A percentile compares a stretch with the other conserved stretches of the same genome.
These are phyloP conservation scores for Barnettozyma sp. DNA, from an alignment of 805 yeast genomes.

Conservation along the genomic window DNA sequence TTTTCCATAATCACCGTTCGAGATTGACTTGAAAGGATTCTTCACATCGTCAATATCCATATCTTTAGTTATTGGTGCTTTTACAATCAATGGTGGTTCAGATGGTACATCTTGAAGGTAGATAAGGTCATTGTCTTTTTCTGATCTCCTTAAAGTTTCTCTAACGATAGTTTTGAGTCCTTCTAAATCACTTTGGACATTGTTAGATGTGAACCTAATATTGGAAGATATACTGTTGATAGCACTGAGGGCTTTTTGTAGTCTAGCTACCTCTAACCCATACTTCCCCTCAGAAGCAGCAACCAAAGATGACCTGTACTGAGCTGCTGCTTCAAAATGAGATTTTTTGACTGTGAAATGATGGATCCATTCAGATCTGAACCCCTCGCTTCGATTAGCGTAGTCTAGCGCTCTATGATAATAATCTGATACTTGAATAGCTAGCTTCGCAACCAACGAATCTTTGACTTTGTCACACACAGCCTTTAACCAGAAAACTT, in stretches of 20 bases:
- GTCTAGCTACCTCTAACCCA: conserved; percentile 65
- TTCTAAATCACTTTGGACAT: conserved; percentile 44
- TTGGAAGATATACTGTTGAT: conserved; percentile 32
- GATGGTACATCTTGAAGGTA: conserved; percentile 62
- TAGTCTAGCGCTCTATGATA: conserved; percentile 42
- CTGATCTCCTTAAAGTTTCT: conserved; percentile 45
- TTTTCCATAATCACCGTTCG: conserved; percentile 19
- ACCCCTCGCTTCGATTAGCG: conserved; percentile 40
- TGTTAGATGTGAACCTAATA: conserved; percentile 35
- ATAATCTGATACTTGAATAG: conserved; percentile 53
- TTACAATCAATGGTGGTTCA: conserved; percentile 36
- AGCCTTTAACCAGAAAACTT: conserved; percentile 76
- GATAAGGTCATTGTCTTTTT: conserved; percentile 75
- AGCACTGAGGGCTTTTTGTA: conserved; percentile 36
- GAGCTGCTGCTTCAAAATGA: conserved; percentile 70
- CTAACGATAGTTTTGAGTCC: conserved; percentile 42
- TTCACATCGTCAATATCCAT: conserved; percentile 32
- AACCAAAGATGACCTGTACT: conserved; percentile 51
- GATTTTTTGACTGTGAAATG: conserved; percentile 50
- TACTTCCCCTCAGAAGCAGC: conserved; percentile 44
- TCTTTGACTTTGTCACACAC: conserved; percentile 43
- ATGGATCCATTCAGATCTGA: conserved; percentile 58
- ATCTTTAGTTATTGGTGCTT: conserved; percentile 52
- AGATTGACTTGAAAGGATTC: conserved; percentile 25
- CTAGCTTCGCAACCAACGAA: conserved; percentile 53